Percentiles rank a stretch among this genome's conserved stretches.
Conservation (phyloP, 129 eudicot species). For the Flaveria sonorensis region DNA sequence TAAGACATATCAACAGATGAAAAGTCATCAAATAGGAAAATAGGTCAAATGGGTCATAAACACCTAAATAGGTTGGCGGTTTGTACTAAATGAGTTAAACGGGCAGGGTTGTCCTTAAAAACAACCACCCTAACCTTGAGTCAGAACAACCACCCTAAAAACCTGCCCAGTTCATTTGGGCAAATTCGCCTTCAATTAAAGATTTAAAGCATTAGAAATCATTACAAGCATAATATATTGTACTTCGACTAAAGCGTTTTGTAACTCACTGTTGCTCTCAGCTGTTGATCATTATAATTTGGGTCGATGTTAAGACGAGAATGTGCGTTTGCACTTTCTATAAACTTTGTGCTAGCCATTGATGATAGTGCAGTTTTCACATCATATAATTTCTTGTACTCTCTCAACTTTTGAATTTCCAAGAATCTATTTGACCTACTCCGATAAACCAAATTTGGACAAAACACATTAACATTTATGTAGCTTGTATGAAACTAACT, state of each 20-base stretch:
- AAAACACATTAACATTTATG: neutral
- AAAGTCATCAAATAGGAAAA: neutral
- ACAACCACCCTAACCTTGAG: too few relatives aligned
- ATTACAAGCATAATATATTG: neutral
- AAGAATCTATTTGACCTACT: slow-evolving; percentile 86
- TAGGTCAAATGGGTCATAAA: neutral
- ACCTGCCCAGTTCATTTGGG: slow-evolving; percentile 92
- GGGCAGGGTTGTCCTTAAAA: neutral
- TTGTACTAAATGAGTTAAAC: neutral
- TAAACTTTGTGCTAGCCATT: slow-evolving; percentile 72
- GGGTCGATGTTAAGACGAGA: slow-evolving; percentile 97
- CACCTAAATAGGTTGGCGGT: neutral
- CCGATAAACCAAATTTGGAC: slow-evolving; percentile 41
- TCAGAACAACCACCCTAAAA: slow-evolving; percentile 85
- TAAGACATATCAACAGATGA: too few relatives aligned
- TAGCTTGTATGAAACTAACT: neutral
- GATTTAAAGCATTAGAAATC: neutral
- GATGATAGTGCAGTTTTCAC: slow-evolving; percentile 68
- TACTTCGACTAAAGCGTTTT: neutral
- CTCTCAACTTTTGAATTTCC: slow-evolving; percentile 87
- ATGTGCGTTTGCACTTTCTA: slow-evolving; percentile 90
- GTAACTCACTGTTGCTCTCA: slow-evolving; percentile 86
- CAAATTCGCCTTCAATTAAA: slow-evolving; percentile 61
- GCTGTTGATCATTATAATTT: slow-evolving; percentile 90
- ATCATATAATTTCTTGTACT: slow-evolving; percentile 82